Evolutionary conservation across 257 asterid genomes (phyloP), one percentile per base, ranked within the genome.

Genomic region (Eucommia ulmoides): DNA sequence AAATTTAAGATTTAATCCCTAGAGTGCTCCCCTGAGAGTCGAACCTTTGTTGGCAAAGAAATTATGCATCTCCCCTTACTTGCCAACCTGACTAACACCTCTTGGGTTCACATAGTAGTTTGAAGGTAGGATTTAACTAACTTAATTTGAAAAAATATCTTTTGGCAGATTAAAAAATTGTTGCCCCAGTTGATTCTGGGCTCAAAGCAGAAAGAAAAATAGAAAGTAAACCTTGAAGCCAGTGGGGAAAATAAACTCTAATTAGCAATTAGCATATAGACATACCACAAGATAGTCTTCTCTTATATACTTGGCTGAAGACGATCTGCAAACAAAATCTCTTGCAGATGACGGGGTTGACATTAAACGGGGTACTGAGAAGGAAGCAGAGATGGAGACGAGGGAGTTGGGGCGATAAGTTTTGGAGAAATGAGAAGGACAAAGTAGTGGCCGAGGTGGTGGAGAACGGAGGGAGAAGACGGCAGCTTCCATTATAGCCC

Each of bases 241-340:
- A 54, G 61, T 54, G 16, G 3, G 16, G 5, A 9, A 35, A 35
- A 35, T 35, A 35, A 35, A 35, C 16, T 1, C 44, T 38, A 41
- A 1, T 19, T 18, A 33, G 51, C 8, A 49, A 19, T 2, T 16
- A 50, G 66, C 22, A 38, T 21, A 65, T 25, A 58, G 1, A 55
- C 55, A 41, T 88, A 88, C 96, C 89, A 89, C 96, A 55, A 89
- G 96, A 67, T 85, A 89, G 70, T 89, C 96, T 20, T 89, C 94
- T 45, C 84, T 73, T 80, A 89, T 44, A 61, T 77, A 78, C 35
- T 78, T 84, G 1, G 96, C 96, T 0, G 74, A 79, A 21, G 79
- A 75, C 45, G 94, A 75, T 51, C 62, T 63, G 77, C 87, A 84
- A 0, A 70, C 48, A 46, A 77, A 71, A 66, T 73, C 85, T 62